Conservation (phyloP, 78 protist genomes). For the Polysphondylium violaceum region DNA sequence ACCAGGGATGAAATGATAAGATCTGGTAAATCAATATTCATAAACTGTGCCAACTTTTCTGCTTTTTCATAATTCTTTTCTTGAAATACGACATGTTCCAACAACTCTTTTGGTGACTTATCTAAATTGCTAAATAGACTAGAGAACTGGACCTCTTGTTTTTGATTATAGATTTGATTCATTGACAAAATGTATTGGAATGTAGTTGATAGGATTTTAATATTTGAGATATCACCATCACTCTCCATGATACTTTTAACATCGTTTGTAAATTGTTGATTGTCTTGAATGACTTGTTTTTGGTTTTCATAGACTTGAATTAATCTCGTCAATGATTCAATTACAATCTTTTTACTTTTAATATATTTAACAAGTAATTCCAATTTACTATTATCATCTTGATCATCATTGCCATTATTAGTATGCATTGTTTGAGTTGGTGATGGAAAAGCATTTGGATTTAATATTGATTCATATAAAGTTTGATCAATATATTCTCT, state of each 20-base stretch:
- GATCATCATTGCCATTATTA: background rate
- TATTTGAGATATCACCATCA: background rate
- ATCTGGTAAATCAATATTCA: constrained; percentile 51
- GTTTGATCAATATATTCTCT: constrained; percentile 34
- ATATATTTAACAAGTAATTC: background rate
- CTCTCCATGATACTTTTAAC: constrained; percentile 20
- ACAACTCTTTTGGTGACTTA: constrained; percentile 28
- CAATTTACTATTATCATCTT: background rate
- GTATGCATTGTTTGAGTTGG: background rate
- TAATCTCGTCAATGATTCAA: constrained; percentile 10
- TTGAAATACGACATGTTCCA: constrained; percentile 39
- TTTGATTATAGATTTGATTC: constrained; percentile 8
- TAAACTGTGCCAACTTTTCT: constrained; percentile 25
- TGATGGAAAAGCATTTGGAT: background rate
- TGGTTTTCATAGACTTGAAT: background rate
- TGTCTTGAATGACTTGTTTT: background rate
- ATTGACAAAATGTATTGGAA: constrained; percentile 24
- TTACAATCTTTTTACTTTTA: background rate
- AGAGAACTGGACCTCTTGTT: background rate
- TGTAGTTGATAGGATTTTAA: constrained; percentile 26
- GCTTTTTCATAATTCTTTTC: constrained; percentile 65
- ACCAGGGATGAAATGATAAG: constrained; percentile 61
- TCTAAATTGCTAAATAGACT: constrained; percentile 23
- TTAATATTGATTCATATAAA: background rate
- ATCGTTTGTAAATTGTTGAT: background rate